Conservation (phyloP, 768 basidiomycete species). For the Lactarius tabidus region DNA sequence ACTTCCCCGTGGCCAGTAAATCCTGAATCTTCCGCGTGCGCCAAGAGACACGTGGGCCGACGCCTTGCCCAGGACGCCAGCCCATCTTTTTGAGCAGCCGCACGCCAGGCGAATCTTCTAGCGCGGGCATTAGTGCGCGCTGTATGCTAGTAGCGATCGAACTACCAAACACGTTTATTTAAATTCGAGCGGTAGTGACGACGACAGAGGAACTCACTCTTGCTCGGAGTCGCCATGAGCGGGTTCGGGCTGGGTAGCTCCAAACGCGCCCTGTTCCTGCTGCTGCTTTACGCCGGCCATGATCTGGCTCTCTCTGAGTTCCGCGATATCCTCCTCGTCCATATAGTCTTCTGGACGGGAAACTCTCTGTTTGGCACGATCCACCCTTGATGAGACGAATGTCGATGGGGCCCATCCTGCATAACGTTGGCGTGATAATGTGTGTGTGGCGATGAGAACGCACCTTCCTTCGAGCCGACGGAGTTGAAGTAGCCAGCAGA, state of each 20-base stretch:
- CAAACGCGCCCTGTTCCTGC: constrained; percentile 64
- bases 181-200: not conserved
- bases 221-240: constrained; percentile 43
- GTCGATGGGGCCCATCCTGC: constrained; percentile 95
- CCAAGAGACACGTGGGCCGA: constrained; percentile 84
- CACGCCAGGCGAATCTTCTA: constrained; percentile 78
- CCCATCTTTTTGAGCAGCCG: constrained; percentile 93
- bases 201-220: constrained; percentile 44
- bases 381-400: constrained; percentile 83
- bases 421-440: constrained; percentile 1
- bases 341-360: constrained; percentile 90
- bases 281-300: constrained; percentile 68
- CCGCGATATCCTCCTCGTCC: constrained; percentile 97
- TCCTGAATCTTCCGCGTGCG: constrained; percentile 72
- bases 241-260: constrained; percentile 49
- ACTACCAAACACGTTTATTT: constrained; percentile 35
- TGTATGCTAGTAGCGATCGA: constrained; percentile 60
- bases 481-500: constrained; percentile 96
- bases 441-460: not conserved
- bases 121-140: constrained; percentile 63
- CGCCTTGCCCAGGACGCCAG: constrained; percentile 89
- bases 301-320: constrained; percentile 61
- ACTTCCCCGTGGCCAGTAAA: constrained; percentile 39
- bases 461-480: constrained; percentile 94
- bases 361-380: constrained; percentile 60